These are phyloP conservation scores for Quercus dentata DNA, from an alignment of 306 rosid species.

Conservation along the genomic window DNA sequence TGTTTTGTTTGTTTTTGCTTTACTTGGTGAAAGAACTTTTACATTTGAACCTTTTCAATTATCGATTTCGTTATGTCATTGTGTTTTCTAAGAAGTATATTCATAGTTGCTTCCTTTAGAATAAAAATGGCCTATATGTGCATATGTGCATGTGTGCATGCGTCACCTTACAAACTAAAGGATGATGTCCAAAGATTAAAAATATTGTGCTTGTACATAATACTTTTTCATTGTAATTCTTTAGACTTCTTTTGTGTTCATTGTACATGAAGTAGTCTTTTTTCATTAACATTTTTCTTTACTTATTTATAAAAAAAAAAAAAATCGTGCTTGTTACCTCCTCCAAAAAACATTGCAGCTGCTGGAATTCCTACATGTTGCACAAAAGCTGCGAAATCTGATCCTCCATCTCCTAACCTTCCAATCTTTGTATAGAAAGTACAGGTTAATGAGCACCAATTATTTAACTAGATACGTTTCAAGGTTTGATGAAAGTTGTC, in stretches of 20 bases:
- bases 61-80: neutral
- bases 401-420: constrained; percentile 65
- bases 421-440: constrained; percentile 36
- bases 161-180: constrained; percentile 6
- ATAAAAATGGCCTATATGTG: neutral
- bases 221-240: too few species aligned
- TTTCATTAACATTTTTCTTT: too few species aligned
- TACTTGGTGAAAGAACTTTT: neutral
- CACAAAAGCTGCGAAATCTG: constrained; percentile 68
- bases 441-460: neutral
- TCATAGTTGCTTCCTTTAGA: neutral
- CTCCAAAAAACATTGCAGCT: constrained; percentile 42
- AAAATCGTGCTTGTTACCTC: constrained; percentile 30
- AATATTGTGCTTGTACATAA: neutral
- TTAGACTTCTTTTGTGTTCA: too few species aligned
- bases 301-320: too few species aligned
- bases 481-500: neutral
- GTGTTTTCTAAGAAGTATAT: neutral
- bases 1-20: neutral
- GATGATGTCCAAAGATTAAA: neutral
- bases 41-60: neutral
- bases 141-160: neutral
- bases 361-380: constrained; percentile 80
- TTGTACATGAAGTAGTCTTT: too few species aligned
- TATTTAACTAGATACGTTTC: constrained; percentile 8